A percentile compares a stretch with the other conserved stretches of the same genome.
These are phyloP conservation scores for Colletotrichum somersetense DNA, from an alignment of 2,329 filamentous ascomycete genomes.

Conservation along the genomic window DNA sequence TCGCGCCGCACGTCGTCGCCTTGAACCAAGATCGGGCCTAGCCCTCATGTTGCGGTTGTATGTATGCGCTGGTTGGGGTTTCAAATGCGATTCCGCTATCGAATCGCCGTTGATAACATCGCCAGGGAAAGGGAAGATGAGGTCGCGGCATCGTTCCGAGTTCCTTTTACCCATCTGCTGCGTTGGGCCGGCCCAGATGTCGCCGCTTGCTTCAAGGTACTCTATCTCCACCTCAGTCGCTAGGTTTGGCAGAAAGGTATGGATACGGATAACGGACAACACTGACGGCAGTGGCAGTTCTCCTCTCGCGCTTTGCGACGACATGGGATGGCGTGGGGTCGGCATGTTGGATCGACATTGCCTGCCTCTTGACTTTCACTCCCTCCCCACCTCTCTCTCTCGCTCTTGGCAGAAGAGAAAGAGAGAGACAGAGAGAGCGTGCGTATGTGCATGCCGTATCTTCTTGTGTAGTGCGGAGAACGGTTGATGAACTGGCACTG, in stretches of 20 bases:
- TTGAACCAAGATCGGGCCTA: slow-evolving; percentile 31
- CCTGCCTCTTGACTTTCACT: slow-evolving; percentile 14
- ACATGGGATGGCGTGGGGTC: slow-evolving; percentile 13
- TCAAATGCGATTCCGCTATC: slow-evolving; percentile 31
- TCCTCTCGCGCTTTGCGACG: slow-evolving; percentile 29
- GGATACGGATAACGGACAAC: not conserved
- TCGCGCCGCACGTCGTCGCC: slow-evolving; percentile 13
- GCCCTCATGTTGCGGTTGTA: slow-evolving; percentile 30
- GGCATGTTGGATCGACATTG: slow-evolving; percentile 30
- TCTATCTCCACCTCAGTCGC: slow-evolving; percentile 18
- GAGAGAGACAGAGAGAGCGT: not conserved
- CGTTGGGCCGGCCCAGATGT: slow-evolving; percentile 18
- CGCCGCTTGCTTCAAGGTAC: slow-evolving; percentile 23
- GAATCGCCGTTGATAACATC: slow-evolving; percentile 32
- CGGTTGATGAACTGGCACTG: slow-evolving; percentile 37
- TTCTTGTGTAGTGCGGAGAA: slow-evolving; percentile 22
- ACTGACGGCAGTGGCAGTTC: slow-evolving; percentile 16
- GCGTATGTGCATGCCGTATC: not conserved
- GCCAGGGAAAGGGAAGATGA: slow-evolving; percentile 2
- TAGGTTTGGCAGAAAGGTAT: slow-evolving; percentile 24
- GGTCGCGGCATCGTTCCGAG: slow-evolving; percentile 20
- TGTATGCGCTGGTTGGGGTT: slow-evolving; percentile 40
- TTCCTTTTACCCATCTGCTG: slow-evolving; percentile 11
- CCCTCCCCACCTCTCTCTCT: not conserved
- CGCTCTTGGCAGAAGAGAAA: not conserved